Evolutionary conservation across 768 basidiomycete genomes (phyloP).

Genomic region (Termitomyces titanicus): DNA sequence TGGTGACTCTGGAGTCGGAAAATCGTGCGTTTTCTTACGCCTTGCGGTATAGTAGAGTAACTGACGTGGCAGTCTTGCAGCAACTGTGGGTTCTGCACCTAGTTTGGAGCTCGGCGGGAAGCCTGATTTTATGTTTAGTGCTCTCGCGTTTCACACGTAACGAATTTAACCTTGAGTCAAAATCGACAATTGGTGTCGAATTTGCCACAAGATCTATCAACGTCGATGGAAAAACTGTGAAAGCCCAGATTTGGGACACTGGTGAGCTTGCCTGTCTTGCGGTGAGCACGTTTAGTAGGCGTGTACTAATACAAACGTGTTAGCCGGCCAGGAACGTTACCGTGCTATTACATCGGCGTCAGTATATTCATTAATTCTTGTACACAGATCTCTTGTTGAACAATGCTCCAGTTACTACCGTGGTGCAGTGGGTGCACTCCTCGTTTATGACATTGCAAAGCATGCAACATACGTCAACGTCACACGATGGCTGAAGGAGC

Average conservation of each 20-base stretch:
- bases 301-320: conserved; percentile 5
- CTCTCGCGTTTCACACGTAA: conserved; percentile 99
- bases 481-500: conserved; percentile 94
- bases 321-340: conserved; percentile 96
- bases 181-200: conserved; percentile 99
- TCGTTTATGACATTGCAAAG: conserved; percentile 94
- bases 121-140: conserved; percentile 47
- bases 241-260: conserved; percentile 99
- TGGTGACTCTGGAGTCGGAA: conserved; percentile 98
- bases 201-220: conserved; percentile 95
- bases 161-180: conserved; percentile 98
- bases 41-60: conserved; percentile 1
- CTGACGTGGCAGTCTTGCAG: conserved; percentile 29
- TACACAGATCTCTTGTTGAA: not conserved
- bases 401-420: conserved; percentile 78
- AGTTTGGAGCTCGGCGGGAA: conserved; percentile 6
- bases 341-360: conserved; percentile 96
- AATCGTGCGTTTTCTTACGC: conserved; percentile 74
- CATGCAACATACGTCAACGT: conserved; percentile 94
- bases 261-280: conserved; percentile 45
- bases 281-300: not conserved
- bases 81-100: conserved; percentile 49
- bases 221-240: conserved; percentile 96
- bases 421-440: conserved; percentile 88
- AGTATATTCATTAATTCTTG: conserved; percentile 24